Base-by-base conservation (phyloP, 768 basidiomycete species). In the Boletus rufocinnamomeus region DNA sequence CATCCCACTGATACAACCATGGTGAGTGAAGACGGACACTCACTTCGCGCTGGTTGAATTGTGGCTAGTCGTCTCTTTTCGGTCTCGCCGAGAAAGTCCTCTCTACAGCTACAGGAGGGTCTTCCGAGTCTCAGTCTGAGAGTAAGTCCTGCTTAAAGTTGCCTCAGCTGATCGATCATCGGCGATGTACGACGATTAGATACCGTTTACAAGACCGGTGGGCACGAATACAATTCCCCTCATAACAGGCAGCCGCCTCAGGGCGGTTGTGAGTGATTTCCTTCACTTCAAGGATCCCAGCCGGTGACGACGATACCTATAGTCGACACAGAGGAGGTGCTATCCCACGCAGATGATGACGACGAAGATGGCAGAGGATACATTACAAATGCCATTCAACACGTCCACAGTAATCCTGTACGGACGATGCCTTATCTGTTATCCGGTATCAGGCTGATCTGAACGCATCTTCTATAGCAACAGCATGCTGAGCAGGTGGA, bases 11-110 rank as follows among this genome's bases (percentile, higher is more conserved):
- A 56, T 58, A 37, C 52, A 19, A 52, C 32, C 58, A 72, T 72
- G 71, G 71, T 72, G 58, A 50, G 70, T 48, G 27, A n/a, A 32
- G 34, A 25, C 30, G 2, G 21, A 32, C 35, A 0, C 13, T 4
- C 14, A 2, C 28, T 21, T 32, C 13, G 13, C 59, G 1, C 40
- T n/a, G 1, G 16, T 41, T 59, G 32, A 62, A n/a, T 34, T 32
- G 28, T 28, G 9, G 28, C 54, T 37, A 88, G 90, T 88, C 90
- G 59, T 79, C 70, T 58, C 81, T 92, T 65, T 79, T 89, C 38
- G 84, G 83, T 57, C 71, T 92, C 63, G 91, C 89, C 11, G 87
- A 91, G 73, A 72, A 91, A 72, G 84, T 84, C 61, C 71, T 81
- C 63, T 71, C 82, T 40, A 77, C 83, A 3, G 63, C 68, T 84